Conservation (phyloP, 2,329 filamentous ascomycete genomes). For the Thermomyces lanuginosus region DNA sequence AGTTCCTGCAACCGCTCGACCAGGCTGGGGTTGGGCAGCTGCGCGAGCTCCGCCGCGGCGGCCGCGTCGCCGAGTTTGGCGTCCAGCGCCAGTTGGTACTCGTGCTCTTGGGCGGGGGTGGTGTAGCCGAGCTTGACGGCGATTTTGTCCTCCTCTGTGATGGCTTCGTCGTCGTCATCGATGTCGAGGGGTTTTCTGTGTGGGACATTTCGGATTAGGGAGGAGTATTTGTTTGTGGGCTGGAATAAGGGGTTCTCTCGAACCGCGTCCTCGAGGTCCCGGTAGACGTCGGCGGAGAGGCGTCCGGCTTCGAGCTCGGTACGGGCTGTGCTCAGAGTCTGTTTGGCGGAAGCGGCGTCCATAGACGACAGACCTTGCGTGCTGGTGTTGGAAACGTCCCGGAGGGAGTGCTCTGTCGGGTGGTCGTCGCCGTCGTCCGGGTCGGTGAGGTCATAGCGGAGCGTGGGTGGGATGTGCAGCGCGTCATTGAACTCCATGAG, state of each 20-base stretch:
- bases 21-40: conserved; percentile 23
- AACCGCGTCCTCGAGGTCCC: conserved; percentile 23
- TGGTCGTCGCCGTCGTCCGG: conserved; percentile 28
- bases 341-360: conserved; percentile 17
- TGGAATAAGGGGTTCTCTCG: conserved; percentile 24
- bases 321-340: conserved; percentile 24
- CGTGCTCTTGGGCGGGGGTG: conserved; percentile 27
- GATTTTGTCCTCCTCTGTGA: conserved; percentile 6
- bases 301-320: conserved; percentile 20
- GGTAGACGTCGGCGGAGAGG: conserved; percentile 21
- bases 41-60: conserved; percentile 37
- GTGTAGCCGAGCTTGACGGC: conserved; percentile 27
- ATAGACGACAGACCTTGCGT: conserved; percentile 11
- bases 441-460: conserved; percentile 54
- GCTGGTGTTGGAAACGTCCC: no score
- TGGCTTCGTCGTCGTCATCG: conserved; percentile 8
- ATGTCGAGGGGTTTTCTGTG: conserved; percentile 12
- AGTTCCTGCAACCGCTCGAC: conserved; percentile 39
- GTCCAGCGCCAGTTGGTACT: conserved; percentile 27
- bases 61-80: conserved; percentile 24
- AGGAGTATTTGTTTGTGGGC: conserved; percentile 18
- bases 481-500: conserved; percentile 80
- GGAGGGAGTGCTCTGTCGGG: no score
- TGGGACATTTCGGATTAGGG: conserved; percentile 17
- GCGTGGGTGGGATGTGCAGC: conserved; percentile 55